Percentiles rank a stretch among this genome's conserved stretches.
Evolutionary conservation across 2,329 filamentous ascomycete genomes (phyloP).

Genomic region (Aspergillus quadrilineatus): DNA sequence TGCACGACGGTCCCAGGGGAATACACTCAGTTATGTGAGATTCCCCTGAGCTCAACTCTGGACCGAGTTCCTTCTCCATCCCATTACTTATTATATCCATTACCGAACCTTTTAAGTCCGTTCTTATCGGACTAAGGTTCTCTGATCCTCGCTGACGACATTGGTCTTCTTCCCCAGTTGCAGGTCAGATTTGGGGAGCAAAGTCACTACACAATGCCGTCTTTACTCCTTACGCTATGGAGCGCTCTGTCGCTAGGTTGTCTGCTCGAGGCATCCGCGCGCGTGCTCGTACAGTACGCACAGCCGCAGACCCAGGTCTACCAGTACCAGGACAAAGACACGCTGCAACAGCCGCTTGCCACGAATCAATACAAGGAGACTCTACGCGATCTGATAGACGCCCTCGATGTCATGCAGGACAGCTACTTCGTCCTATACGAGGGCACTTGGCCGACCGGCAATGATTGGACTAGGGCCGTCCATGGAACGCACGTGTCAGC

Average conservation of each 20-base stretch:
- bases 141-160: conserved; percentile 10
- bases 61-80: conserved; percentile 8
- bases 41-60: conserved; percentile 8
- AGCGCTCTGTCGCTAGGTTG: conserved; percentile 24
- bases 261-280: conserved; percentile 28
- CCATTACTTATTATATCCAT: conserved; percentile 4
- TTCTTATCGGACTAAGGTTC: conserved; percentile 3
- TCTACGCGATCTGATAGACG: conserved; percentile 53
- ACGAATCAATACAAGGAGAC: conserved; percentile 22
- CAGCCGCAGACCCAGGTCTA: conserved; percentile 15
- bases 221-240: conserved; percentile 18
- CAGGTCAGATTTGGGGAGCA: neutral
- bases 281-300: conserved; percentile 31
- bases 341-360: conserved; percentile 17
- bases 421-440: conserved; percentile 74
- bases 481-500: conserved; percentile 76
- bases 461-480: conserved; percentile 93
- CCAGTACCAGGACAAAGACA: conserved; percentile 6
- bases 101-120: neutral
- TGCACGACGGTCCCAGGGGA: conserved; percentile 2
- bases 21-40: conserved; percentile 10
- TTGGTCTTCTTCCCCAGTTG: neutral
- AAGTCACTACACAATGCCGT: conserved; percentile 4
- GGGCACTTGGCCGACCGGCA: conserved; percentile 79
- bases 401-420: conserved; percentile 73